A percentile compares a stretch with the other conserved stretches of the same genome.
Conservation (phyloP, 805 yeast genomes). For the Kodamaea leandrae region DNA sequence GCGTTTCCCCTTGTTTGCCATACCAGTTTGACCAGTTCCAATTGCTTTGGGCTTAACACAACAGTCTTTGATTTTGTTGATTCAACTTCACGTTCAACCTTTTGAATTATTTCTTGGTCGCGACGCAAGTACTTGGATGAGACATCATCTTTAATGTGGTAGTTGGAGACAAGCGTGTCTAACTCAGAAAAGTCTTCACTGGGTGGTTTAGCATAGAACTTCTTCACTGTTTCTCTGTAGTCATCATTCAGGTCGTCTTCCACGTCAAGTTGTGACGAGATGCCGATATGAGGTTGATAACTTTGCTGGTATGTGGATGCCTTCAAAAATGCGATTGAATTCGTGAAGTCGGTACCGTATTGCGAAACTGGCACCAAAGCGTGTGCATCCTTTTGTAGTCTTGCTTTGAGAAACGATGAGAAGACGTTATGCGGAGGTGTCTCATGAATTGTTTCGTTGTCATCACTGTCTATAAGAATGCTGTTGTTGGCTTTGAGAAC, state of each 20-base stretch:
- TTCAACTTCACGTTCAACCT: constrained; percentile 6
- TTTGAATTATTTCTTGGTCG: constrained; percentile 6
- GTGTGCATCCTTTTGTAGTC: neutral
- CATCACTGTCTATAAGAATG: constrained; percentile 11
- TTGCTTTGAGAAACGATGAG: neutral
- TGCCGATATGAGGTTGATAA: constrained; percentile 15
- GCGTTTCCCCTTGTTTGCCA: constrained; percentile 28
- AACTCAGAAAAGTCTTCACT: constrained; percentile 28
- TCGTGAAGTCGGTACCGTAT: constrained; percentile 37
- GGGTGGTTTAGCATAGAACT: constrained; percentile 14
- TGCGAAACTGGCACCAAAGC: constrained; percentile 11
- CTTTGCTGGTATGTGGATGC: constrained; percentile 29
- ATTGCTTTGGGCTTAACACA: constrained; percentile 30
- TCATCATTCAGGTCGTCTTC: constrained; percentile 21
- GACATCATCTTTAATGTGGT: constrained; percentile 10
- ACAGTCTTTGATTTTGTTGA: constrained; percentile 7
- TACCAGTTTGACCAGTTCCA: constrained; percentile 28
- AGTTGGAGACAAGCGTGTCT: constrained; percentile 17
- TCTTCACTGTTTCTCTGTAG: constrained; percentile 13
- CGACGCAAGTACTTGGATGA: constrained; percentile 14
- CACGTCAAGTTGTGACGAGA: neutral
- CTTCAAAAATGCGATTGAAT: constrained; percentile 15
- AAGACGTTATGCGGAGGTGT: constrained; percentile 4
- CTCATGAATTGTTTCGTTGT: constrained; percentile 1
- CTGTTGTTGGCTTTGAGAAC: constrained; percentile 12